Evolutionary conservation across 805 yeast species (phyloP).

Genomic region (Sugiyamaella lignohabitans): DNA sequence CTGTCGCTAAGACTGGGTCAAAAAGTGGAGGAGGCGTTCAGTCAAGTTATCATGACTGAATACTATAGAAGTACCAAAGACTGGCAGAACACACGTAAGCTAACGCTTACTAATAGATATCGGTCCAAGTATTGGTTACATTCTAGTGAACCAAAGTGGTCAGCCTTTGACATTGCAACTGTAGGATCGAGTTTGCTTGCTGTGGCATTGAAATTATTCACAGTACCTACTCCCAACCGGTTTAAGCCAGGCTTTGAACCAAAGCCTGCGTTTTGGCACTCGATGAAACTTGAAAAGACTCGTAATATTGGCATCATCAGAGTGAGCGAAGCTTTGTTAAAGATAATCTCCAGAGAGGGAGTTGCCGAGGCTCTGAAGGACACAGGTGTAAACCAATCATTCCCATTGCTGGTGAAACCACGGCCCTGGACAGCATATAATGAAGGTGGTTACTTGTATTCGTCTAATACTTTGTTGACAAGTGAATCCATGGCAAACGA

Average conservation of each 20-base stretch:
- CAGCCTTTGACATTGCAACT: slow-evolving; percentile 49
- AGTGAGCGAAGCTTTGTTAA: slow-evolving; percentile 60
- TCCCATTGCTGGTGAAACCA: slow-evolving; percentile 89
- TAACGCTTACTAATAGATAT: neutral
- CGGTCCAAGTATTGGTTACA: neutral
- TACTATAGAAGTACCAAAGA: neutral
- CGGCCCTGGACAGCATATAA: slow-evolving; percentile 77
- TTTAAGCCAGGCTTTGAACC: slow-evolving; percentile 66
- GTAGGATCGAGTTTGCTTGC: slow-evolving; percentile 75
- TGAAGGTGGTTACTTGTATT: slow-evolving; percentile 75
- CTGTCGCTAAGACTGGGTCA: neutral
- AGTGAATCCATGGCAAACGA: slow-evolving; percentile 67
- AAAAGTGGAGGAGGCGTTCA: neutral
- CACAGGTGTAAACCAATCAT: slow-evolving; percentile 63
- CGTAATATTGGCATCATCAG: slow-evolving; percentile 72
- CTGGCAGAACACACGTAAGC: neutral
- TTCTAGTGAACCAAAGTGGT: slow-evolving; percentile 36
- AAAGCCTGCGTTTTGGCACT: slow-evolving; percentile 87
- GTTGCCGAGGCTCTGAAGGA: slow-evolving; percentile 43
- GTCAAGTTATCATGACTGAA: neutral
- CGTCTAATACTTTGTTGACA: slow-evolving; percentile 23
- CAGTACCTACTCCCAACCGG: slow-evolving; percentile 63
- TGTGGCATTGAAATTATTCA: slow-evolving; percentile 68
- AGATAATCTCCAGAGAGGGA: slow-evolving; percentile 53
- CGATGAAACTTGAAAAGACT: slow-evolving; percentile 71